Evolutionary conservation across 768 basidiomycete genomes (phyloP), one percentile per base, ranked within the genome.

Genomic region (Mycena belliarum): DNA sequence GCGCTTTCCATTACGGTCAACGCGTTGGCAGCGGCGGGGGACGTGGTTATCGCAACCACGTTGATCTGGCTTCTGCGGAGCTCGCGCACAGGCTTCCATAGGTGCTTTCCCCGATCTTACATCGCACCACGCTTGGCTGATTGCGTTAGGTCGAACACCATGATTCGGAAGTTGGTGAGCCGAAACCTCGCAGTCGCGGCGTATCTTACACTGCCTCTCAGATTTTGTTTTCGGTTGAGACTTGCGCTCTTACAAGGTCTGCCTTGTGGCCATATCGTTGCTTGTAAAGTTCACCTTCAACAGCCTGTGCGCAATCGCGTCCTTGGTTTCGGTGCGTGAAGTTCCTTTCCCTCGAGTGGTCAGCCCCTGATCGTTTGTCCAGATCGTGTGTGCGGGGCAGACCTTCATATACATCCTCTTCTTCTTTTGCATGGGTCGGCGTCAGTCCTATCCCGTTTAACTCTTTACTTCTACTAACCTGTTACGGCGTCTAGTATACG

Each of bases 371-470:
- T 45, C 6, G 14, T n/a, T 18, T 32, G 51, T 52, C 58, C 35
- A 85, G 82, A 84, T 84, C 64, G 57, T 72, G 14, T 72, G 74
- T 18, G 78, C 79, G 29, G 77, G 77, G 0, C 35, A 74, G 2
- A 79, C 82, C 0, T 82, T 83, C 71, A 66, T 84, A 51, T 87
- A 86, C 57, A 80, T 85, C 44, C 69, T 75, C 2, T 87, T 86
- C 69, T 87, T 81, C 67, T 85, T 84, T 60, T 80, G 77, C 65
- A 77, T 84, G 37, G 83, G 84, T 21, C 75, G 84, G 51, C 66
- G 85, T 86, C 66, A 65, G 84, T 78, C 20, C 20, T 12, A 21
- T 28, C 49, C 32, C 29, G 28, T 21, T 2, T 24, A 28, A n/a
- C 15, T 25, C 26, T 40, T 38, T 6, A 2, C 28, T 59, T 24